Percentiles rank a stretch among this genome's conserved stretches.
Evolutionary conservation across 345 rosid genomes (phyloP).

Genomic region (Syzygium aqueum): DNA sequence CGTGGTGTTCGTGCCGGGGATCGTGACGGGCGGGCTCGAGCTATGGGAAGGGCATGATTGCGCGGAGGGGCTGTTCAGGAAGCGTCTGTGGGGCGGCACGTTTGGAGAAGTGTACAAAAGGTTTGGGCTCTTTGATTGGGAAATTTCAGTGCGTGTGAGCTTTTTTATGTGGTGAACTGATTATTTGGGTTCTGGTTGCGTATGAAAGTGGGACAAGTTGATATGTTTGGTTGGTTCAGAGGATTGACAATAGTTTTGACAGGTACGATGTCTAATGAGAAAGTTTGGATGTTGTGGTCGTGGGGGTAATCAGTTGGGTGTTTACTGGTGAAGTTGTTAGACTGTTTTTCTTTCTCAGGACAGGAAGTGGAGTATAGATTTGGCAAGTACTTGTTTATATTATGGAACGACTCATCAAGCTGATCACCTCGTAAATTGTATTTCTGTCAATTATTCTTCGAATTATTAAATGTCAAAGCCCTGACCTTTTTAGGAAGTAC

Average conservation of each 20-base stretch:
- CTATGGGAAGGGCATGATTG: conserved; percentile 93
- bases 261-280: background rate
- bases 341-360: background rate
- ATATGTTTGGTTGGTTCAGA: background rate
- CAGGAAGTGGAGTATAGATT: background rate
- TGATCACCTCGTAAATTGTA: background rate
- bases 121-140: conserved; percentile 17
- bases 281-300: background rate
- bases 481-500: background rate
- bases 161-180: background rate
- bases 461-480: background rate
- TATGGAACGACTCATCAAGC: background rate
- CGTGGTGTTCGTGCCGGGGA: conserved; percentile 90
- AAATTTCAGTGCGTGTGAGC: background rate
- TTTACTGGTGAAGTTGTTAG: background rate
- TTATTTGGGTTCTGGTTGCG: background rate
- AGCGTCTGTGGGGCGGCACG: conserved; percentile 98
- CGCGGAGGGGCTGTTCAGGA: conserved; percentile 84
- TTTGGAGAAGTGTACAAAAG: conserved; percentile 95
- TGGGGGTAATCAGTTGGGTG: background rate
- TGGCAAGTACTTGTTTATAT: background rate
- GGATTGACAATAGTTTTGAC: background rate
- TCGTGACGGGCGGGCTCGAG: conserved; percentile 91
- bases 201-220: background rate
- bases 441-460: background rate